Evolutionary conservation across 176 grass and related monocot species (phyloP).

Genomic region (Stipa capillata): DNA sequence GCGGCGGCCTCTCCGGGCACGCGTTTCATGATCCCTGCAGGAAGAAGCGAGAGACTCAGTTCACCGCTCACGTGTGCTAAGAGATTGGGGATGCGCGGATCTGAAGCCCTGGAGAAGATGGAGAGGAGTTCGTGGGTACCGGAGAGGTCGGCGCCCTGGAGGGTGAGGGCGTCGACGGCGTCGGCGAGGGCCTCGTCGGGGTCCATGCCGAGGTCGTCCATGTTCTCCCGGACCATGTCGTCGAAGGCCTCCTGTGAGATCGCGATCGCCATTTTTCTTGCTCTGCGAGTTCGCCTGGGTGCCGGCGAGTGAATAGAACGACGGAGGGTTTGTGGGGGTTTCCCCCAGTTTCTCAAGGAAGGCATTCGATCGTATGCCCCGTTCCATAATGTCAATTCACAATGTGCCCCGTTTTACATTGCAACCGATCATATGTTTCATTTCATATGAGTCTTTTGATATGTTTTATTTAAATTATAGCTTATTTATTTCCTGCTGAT

Average conservation of each 20-base stretch:
- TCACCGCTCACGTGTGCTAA: neutral
- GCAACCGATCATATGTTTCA: too few species aligned
- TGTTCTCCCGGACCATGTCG: conserved; percentile 80
- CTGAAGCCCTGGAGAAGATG: neutral
- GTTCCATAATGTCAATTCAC: too few species aligned
- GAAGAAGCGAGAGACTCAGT: neutral
- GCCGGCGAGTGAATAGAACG: neutral
- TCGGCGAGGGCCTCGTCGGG: conserved; percentile 81
- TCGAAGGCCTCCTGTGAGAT: conserved; percentile 96
- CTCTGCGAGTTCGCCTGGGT: neutral
- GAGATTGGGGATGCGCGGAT: neutral
- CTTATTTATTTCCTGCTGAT: too few species aligned
- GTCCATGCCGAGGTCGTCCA: conserved; percentile 97
- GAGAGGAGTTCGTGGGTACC: conserved; percentile 25
- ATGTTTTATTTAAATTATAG: too few species aligned
- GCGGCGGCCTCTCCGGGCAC: conserved; percentile 49
- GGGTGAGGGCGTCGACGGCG: conserved; percentile 74
- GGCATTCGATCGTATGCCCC: too few species aligned
- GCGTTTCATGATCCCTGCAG: conserved; percentile 70
- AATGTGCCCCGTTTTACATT: too few species aligned
- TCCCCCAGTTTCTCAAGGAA: neutral
- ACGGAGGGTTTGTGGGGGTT: neutral
- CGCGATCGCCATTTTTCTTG: conserved; percentile 57
- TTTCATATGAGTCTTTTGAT: too few species aligned
- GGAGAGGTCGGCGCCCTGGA: conserved; percentile 80